Conservation (phyloP, 2,329 filamentous ascomycete genomes). For the Phaeosphaeriaceae sp. region DNA sequence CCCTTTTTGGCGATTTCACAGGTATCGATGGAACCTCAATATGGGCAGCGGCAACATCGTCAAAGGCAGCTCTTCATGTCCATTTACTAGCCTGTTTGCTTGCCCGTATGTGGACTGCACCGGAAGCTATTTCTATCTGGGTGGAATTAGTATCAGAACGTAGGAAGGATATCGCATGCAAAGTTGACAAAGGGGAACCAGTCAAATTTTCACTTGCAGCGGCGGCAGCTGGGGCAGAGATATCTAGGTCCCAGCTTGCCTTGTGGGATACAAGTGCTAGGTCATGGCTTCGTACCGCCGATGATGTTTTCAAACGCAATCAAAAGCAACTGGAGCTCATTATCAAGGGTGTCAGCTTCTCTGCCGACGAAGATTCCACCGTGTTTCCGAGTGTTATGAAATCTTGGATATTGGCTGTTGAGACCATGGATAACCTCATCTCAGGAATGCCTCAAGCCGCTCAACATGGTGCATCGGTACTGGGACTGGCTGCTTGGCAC, state of each 20-base stretch:
- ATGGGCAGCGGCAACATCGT: slow-evolving; percentile 35
- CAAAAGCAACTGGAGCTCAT: slow-evolving; percentile 19
- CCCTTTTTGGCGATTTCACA: slow-evolving; percentile 10
- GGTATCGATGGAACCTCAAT: slow-evolving; percentile 24
- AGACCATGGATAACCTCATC: slow-evolving; percentile 17
- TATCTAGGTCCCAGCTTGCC: slow-evolving; percentile 5
- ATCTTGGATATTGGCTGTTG: slow-evolving; percentile 17
- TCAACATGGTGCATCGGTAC: slow-evolving; percentile 6
- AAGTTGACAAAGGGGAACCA: neutral
- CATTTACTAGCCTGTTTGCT: slow-evolving; percentile 51
- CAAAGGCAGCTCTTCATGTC: slow-evolving; percentile 30
- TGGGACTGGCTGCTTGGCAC: neutral
- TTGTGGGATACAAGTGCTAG: slow-evolving; percentile 20
- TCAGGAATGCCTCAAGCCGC: slow-evolving; percentile 11
- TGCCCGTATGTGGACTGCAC: slow-evolving; percentile 34
- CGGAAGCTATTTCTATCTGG: slow-evolving; percentile 46
- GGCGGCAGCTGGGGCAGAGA: slow-evolving; percentile 1
- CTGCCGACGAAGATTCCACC: slow-evolving; percentile 1
- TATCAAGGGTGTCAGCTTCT: slow-evolving; percentile 12
- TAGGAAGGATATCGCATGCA: slow-evolving; percentile 8
- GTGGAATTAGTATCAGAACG: slow-evolving; percentile 36
- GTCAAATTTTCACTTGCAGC: neutral
- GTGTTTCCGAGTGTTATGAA: slow-evolving; percentile 11
- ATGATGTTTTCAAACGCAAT: neutral
- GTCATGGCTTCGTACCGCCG: slow-evolving; percentile 20